These are phyloP conservation scores for Leishmania major DNA, from an alignment of 208 protist species.

Conservation along the genomic window DNA sequence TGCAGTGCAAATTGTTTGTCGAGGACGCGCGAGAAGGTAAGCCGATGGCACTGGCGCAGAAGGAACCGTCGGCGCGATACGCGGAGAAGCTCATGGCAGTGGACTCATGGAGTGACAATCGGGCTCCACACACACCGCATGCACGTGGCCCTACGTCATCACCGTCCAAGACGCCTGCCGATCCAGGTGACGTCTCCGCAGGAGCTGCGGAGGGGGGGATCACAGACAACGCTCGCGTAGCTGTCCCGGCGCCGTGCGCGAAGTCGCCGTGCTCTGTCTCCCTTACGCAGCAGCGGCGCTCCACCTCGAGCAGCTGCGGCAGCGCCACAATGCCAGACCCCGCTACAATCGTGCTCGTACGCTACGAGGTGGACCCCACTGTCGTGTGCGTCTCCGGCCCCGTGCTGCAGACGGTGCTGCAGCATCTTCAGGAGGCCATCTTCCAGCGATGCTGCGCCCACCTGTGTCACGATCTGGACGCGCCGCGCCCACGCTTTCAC, in stretches of 20 bases:
- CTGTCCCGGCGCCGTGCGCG: not conserved
- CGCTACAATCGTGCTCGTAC: slow-evolving; percentile 44
- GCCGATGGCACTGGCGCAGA: not conserved
- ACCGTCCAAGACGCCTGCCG: not conserved
- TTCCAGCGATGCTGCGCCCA: slow-evolving; percentile 40
- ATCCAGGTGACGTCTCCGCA: not conserved
- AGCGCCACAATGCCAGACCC: slow-evolving; percentile 6
- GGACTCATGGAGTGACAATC: not conserved
- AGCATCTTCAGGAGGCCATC: slow-evolving; percentile 56
- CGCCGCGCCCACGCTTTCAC: slow-evolving; percentile 29
- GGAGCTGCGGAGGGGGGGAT: not conserved
- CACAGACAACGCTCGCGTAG: not conserved
- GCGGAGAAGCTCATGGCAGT: not conserved
- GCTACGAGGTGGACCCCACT: slow-evolving; percentile 63
- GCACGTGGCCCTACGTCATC: not conserved
- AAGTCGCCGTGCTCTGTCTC: not conserved
- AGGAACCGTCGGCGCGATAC: not conserved
- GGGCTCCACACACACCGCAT: not conserved
- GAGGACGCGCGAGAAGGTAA: not conserved
- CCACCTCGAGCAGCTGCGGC: slow-evolving; percentile 13
- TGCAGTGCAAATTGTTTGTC: not conserved
- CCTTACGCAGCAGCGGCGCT: not conserved
- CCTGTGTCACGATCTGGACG: slow-evolving; percentile 22
- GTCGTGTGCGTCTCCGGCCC: slow-evolving; percentile 49
- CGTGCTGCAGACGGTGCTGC: slow-evolving; percentile 42